Evolutionary conservation across 768 basidiomycete species (phyloP).

Genomic region (Boletus reticuloceps): DNA sequence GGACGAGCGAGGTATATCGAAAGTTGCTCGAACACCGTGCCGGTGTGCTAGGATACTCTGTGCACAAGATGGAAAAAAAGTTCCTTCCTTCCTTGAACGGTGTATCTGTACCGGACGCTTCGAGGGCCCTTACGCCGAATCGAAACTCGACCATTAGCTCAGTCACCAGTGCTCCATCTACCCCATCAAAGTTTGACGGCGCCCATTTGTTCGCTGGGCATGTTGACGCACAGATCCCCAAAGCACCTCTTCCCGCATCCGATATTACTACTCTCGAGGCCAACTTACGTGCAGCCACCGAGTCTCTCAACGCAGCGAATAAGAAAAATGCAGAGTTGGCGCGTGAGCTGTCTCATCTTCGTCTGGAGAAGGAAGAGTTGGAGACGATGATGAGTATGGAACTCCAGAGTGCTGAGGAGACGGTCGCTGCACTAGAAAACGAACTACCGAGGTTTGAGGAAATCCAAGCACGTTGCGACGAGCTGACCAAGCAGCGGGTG

Average conservation of each 20-base stretch:
- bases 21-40: constrained; percentile 80
- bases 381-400: constrained; percentile 66
- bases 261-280: constrained; percentile 58
- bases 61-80: constrained; percentile 66
- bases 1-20: constrained; percentile 58
- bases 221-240: constrained; percentile 55
- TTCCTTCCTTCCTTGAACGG: constrained; percentile 31
- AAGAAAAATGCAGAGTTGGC: constrained; percentile 60
- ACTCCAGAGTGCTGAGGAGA: constrained; percentile 64
- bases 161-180: constrained; percentile 39
- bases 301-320: constrained; percentile 54
- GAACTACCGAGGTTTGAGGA: constrained; percentile 52
- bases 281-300: constrained; percentile 59
- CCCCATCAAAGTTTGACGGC: constrained; percentile 71
- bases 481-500: constrained; percentile 46
- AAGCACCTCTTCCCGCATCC: constrained; percentile 41
- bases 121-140: constrained; percentile 53
- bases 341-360: constrained; percentile 59
- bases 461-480: constrained; percentile 45
- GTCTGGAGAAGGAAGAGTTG: constrained; percentile 66
- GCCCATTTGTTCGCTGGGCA: constrained; percentile 86
- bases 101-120: constrained; percentile 37
- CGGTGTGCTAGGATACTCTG: constrained; percentile 70
- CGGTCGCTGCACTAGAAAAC: constrained; percentile 52
- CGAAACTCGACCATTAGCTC: constrained; percentile 53